phyloP scores from a whole-genome alignment of 345 rosid genomes.

The Syzygium aqueum region DNA sequence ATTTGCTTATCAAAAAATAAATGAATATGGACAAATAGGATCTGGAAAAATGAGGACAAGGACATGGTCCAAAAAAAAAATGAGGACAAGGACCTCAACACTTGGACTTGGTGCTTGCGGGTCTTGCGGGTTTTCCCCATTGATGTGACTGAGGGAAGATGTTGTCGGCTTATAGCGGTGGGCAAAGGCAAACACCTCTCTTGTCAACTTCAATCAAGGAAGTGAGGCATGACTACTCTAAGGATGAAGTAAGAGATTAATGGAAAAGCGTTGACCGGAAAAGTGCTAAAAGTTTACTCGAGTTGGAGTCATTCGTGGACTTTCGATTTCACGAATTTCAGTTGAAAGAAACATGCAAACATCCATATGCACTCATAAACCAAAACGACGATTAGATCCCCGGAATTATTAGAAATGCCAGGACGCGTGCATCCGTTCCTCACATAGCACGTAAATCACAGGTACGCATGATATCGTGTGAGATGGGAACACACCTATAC shows the following conservation, averaged over 20 bases:
- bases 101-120: background rate
- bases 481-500: background rate
- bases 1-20: too few relatives aligned
- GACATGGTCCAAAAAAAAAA: too few relatives aligned
- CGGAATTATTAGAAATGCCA: accelerated
- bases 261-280: too few relatives aligned
- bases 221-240: too few relatives aligned
- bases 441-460: background rate
- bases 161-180: background rate
- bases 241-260: too few relatives aligned
- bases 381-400: background rate
- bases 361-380: background rate
- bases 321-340: background rate
- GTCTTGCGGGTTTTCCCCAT: too few relatives aligned
- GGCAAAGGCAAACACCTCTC: too few relatives aligned
- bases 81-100: background rate
- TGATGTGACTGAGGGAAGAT: background rate
- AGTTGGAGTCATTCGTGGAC: background rate
- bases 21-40: background rate
- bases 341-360: too few relatives aligned
- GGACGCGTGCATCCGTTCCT: background rate
- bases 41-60: accelerated
- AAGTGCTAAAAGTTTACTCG: too few relatives aligned
- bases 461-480: background rate
- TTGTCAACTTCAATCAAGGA: too few relatives aligned